phyloP scores from a whole-genome alignment of 768 basidiomycete genomes.

The Tylopilus subfusipes region DNA sequence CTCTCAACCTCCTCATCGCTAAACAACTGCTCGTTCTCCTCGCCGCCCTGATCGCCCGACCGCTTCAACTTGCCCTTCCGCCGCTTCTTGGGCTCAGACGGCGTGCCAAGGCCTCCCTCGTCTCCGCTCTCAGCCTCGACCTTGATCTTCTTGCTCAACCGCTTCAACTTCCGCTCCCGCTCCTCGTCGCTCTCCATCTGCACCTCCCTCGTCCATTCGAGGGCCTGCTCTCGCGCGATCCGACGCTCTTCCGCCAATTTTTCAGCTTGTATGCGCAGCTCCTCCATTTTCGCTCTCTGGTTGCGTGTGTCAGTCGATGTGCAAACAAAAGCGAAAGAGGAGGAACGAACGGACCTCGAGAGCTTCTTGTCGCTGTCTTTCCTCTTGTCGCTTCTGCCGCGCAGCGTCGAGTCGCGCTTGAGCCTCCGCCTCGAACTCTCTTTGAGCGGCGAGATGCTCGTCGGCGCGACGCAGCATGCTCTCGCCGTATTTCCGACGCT shows the following conservation, averaged over 20 bases:
- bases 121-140: conserved; percentile 51
- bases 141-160: conserved; percentile 50
- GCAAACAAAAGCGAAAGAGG: not conserved
- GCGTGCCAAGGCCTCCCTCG: conserved; percentile 33
- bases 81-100: conserved; percentile 65
- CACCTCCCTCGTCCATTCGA: conserved; percentile 70
- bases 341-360: conserved; percentile 51
- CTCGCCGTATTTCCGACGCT: conserved; percentile 86
- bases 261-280: conserved; percentile 66
- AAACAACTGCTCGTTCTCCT: conserved; percentile 59
- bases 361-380: conserved; percentile 62
- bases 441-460: conserved; percentile 72
- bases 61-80: conserved; percentile 75
- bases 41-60: conserved; percentile 46
- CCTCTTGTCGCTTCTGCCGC: conserved; percentile 73
- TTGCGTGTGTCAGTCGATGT: not conserved
- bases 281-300: conserved; percentile 60
- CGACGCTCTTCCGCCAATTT: conserved; percentile 78
- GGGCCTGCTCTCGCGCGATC: conserved; percentile 71
- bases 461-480: conserved; percentile 78
- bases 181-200: conserved; percentile 76
- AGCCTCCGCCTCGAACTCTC: conserved; percentile 65
- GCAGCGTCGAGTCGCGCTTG: conserved; percentile 75
- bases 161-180: conserved; percentile 60
- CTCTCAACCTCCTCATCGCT: conserved; percentile 62